Percentiles rank a stretch among this genome's conserved stretches.
Evolutionary conservation across 306 rosid genomes (phyloP).

Genomic region (Leucaena leucocephala): DNA sequence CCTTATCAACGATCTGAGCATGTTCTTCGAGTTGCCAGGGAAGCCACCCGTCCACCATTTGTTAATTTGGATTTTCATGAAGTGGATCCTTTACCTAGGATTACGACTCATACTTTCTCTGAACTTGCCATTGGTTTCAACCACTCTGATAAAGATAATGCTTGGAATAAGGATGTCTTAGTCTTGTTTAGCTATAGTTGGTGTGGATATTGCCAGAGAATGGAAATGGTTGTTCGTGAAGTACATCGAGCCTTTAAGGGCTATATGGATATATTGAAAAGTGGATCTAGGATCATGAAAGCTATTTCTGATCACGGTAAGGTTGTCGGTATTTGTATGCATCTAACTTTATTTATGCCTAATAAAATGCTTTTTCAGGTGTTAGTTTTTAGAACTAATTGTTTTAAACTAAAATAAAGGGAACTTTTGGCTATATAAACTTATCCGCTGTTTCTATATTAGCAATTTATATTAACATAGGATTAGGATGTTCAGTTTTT

Average conservation of each 20-base stretch:
- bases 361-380: slow-evolving; percentile 19
- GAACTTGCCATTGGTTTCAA: slow-evolving; percentile 70
- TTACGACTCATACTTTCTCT: slow-evolving; percentile 65
- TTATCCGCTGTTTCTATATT: background rate
- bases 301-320: slow-evolving; percentile 51
- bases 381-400: slow-evolving; percentile 15
- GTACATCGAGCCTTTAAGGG: slow-evolving; percentile 72
- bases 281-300: slow-evolving; percentile 50
- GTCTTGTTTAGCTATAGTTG: slow-evolving; percentile 92
- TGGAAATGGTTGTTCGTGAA: slow-evolving; percentile 84
- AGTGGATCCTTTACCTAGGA: slow-evolving; percentile 79
- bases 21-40: slow-evolving; percentile 53
- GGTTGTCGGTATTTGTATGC: slow-evolving; percentile 15
- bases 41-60: slow-evolving; percentile 74
- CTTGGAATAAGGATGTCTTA: slow-evolving; percentile 79
- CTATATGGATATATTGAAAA: slow-evolving; percentile 47
- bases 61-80: slow-evolving; percentile 92
- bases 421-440: slow-evolving; percentile 3
- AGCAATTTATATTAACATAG: slow-evolving; percentile 9
- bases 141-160: slow-evolving; percentile 55
- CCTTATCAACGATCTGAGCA: slow-evolving; percentile 70
- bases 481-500: background rate
- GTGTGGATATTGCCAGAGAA: slow-evolving; percentile 94
- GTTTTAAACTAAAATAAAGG: slow-evolving; percentile 15
- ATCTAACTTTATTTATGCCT: slow-evolving; percentile 9